Evolutionary conservation across 2,329 filamentous ascomycete genomes (phyloP).

Genomic region (Fusarium equiseti): DNA sequence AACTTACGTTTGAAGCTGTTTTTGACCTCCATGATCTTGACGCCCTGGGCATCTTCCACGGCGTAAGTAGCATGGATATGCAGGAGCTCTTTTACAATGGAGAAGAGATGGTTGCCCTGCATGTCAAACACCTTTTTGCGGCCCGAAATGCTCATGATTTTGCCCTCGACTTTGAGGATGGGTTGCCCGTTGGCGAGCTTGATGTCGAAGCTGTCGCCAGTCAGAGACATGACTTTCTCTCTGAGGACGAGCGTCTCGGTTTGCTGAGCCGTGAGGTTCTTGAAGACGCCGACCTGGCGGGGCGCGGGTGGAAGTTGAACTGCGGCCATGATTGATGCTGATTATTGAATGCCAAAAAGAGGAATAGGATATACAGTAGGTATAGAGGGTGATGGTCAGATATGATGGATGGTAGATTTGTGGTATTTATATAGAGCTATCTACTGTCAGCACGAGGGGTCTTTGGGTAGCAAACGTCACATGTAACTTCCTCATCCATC

Average conservation of each 20-base stretch:
- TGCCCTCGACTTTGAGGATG: conserved; percentile 68
- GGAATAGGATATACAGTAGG: background rate
- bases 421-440: background rate
- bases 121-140: conserved; percentile 69
- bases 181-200: conserved; percentile 65
- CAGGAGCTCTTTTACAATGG: conserved; percentile 66
- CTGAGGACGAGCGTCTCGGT: conserved; percentile 67
- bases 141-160: conserved; percentile 63
- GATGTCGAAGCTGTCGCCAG: conserved; percentile 74
- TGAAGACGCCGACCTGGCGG: conserved; percentile 56
- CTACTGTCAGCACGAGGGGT: background rate
- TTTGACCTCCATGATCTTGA: conserved; percentile 67
- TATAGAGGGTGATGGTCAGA: background rate
- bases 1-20: conserved; percentile 65
- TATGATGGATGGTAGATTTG: background rate
- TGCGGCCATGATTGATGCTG: conserved; percentile 20
- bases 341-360: background rate
- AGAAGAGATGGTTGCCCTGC: conserved; percentile 66
- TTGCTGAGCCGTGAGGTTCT: conserved; percentile 53
- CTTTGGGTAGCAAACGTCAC: background rate
- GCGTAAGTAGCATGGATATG: conserved; percentile 65
- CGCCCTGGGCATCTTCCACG: conserved; percentile 58
- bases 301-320: conserved; percentile 48
- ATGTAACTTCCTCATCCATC: background rate
- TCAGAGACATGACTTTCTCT: conserved; percentile 71